Evolutionary conservation across 2,329 filamentous ascomycete genomes (phyloP), one percentile per base, ranked within the genome.

Genomic region (Aspergillus costaricaensis): DNA sequence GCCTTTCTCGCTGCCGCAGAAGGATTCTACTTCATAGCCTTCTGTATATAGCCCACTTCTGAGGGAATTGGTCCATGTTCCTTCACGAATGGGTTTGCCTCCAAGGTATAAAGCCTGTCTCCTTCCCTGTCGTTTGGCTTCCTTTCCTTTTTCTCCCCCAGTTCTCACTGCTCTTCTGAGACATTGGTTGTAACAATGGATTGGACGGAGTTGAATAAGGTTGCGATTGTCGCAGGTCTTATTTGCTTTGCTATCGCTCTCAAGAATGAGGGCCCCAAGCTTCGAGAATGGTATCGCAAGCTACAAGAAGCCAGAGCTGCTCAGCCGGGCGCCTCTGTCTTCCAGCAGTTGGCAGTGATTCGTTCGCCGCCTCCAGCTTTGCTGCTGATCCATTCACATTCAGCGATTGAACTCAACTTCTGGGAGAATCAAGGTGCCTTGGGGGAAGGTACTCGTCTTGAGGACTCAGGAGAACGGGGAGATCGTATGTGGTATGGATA

Each of bases 11-110:
- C 32, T 36, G 32, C 32, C 32, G 32, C 32, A 15, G 12, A 36
- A 36, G 32, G 32, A 12, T 30, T 3, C 10, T 30, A 30, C 9
- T 12, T 36, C 32, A 36, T 12, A 14, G 32, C 32, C 12, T 68
- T 65, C 5, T 63, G 15, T 66, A 55, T 1, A 44, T 6, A 8
- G 12, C 17, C 41, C 17, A 44, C 41, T 21, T 21, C 41, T 44
- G 8, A 21, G 19, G 41, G 17, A 44, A 21, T 21, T 44, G 10
- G 21, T 12, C 2, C 19, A 44, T 23, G 4, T 7, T 14, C 41
- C 19, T 23, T 44, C 41, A 19, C 19, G 1, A 23, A 44, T 14
- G 41, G 14, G 2, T 3, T 5, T 44, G 19, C 19, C 7, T 12
- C 10, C 0, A 21, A 44, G 17, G 41, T 23, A 44, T 44, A 44